phyloP scores from a whole-genome alignment of 2,329 filamentous ascomycete species.

The Xylariaceae sp. region DNA sequence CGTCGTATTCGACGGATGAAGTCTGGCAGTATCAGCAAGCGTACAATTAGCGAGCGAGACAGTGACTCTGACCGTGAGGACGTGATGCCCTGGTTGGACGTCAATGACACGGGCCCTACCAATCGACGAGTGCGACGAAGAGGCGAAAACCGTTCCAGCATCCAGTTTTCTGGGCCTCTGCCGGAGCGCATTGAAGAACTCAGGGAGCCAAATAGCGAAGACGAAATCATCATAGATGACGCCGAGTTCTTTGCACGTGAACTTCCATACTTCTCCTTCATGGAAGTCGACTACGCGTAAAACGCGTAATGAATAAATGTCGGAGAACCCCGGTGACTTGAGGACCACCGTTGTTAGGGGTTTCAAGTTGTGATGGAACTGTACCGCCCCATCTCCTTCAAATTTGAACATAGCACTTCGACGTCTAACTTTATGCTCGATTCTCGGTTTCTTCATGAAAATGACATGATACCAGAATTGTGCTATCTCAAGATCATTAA shows the following conservation, averaged over 20 bases:
- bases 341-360: not conserved
- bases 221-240: slow-evolving; percentile 43
- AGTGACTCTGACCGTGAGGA: slow-evolving; percentile 45
- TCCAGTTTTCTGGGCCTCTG: slow-evolving; percentile 38
- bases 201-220: slow-evolving; percentile 43
- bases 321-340: not conserved
- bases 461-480: slow-evolving; percentile 23
- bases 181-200: slow-evolving; percentile 44
- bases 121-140: slow-evolving; percentile 42
- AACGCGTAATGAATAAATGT: slow-evolving; percentile 22
- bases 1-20: slow-evolving; percentile 42
- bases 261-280: slow-evolving; percentile 44
- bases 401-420: not conserved
- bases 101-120: slow-evolving; percentile 30
- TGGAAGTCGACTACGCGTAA: slow-evolving; percentile 43
- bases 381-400: not conserved
- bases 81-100: slow-evolving; percentile 39
- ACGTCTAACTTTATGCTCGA: not conserved
- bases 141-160: slow-evolving; percentile 41
- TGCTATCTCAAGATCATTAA: not conserved
- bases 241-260: slow-evolving; percentile 40
- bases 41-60: slow-evolving; percentile 45
- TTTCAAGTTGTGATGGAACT: not conserved
- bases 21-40: slow-evolving; percentile 46
- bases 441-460: slow-evolving; percentile 17